These are phyloP conservation scores for Melampsora larici-populina DNA, from an alignment of 1,284 basidiomycete species.

Conservation along the genomic window DNA sequence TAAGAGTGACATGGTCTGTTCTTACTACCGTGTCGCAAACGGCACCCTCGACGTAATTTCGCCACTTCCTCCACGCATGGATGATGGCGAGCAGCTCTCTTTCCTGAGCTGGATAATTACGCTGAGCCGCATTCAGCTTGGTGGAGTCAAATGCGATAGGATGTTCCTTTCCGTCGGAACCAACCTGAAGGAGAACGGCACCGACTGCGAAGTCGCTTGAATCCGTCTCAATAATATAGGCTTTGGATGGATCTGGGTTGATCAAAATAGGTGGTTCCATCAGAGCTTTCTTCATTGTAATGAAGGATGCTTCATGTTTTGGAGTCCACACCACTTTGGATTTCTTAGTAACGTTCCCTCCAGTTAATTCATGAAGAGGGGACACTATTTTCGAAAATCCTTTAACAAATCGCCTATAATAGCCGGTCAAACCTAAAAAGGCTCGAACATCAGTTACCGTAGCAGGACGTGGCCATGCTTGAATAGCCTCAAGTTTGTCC, in stretches of 20 bases:
- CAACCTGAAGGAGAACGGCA: constrained; percentile 37
- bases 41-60: constrained; percentile 46
- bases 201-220: constrained; percentile 13
- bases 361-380: constrained; percentile 12
- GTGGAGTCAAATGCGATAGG: constrained; percentile 44
- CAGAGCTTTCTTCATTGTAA: neutral
- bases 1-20: constrained; percentile 57
- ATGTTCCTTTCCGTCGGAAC: neutral
- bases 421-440: constrained; percentile 24
- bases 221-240: too few relatives aligned
- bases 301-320: neutral
- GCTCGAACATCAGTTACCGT: constrained; percentile 1
- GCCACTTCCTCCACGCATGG: constrained; percentile 43
- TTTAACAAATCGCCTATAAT: constrained; percentile 19
- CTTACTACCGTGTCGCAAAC: constrained; percentile 51
- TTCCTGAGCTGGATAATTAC: constrained; percentile 44
- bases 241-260: neutral
- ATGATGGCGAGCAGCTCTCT: constrained; percentile 45
- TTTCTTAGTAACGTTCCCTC: constrained; percentile 7
- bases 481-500: neutral
- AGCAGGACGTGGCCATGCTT: neutral
- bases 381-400: constrained; percentile 12
- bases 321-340: neutral
- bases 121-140: constrained; percentile 37
- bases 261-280: neutral